Conservation (phyloP, 805 yeast species). For the Tanozyma kutaoensis region DNA sequence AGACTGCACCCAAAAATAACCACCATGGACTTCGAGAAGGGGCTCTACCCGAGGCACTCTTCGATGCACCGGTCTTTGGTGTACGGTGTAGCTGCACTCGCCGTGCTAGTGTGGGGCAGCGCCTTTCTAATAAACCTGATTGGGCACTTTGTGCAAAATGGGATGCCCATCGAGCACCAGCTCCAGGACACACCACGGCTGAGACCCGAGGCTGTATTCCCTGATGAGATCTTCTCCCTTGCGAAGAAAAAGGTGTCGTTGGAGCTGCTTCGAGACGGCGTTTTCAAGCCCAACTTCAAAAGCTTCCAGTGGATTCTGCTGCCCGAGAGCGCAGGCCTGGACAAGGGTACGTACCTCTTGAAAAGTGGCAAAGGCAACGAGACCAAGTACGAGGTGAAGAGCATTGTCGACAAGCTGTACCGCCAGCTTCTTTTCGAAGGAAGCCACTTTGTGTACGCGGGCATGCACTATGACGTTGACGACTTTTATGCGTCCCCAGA, state of each 20-base stretch:
- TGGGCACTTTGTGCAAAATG: no score
- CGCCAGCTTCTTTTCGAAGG: conserved; percentile 37
- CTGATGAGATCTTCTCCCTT: no score
- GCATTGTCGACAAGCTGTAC: conserved; percentile 30
- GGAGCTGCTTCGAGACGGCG: conserved; percentile 33
- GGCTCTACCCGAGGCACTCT: no score
- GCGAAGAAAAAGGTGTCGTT: conserved; percentile 10
- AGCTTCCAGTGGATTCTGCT: conserved; percentile 59
- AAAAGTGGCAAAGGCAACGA: conserved; percentile 21
- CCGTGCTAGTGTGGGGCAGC: conserved; percentile 23
- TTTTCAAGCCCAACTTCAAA: conserved; percentile 38
- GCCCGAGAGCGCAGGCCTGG: conserved; percentile 35
- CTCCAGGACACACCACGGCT: no score
- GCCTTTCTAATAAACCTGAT: no score
- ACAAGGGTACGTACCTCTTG: conserved; percentile 53
- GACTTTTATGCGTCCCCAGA: conserved; percentile 55
- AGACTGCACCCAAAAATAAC: no score
- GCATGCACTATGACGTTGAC: conserved; percentile 32
- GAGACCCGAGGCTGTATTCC: no score
- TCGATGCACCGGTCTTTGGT: conserved; percentile 3
- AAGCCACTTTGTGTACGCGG: conserved; percentile 26
- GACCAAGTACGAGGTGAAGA: conserved; percentile 42
- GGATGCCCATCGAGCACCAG: no score
- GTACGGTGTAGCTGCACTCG: conserved; percentile 8
- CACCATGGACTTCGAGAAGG: no score